These are phyloP conservation scores for Globisporangium cystogenes DNA, from an alignment of 352 stramenopile species.

Conservation along the genomic window DNA sequence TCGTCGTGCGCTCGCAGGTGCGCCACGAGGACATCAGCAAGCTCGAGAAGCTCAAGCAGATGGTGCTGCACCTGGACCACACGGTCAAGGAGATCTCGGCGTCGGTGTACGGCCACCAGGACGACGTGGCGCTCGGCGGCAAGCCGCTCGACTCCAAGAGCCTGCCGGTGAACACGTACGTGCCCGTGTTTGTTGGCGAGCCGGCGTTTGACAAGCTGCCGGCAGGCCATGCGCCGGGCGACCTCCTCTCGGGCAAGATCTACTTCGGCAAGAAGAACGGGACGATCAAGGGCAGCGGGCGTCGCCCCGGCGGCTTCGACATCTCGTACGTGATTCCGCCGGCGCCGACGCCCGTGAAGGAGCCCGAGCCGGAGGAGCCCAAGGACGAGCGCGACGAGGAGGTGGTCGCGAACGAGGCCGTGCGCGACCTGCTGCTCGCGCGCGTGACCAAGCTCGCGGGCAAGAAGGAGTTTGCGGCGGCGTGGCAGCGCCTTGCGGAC, in stretches of 20 bases:
- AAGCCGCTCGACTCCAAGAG: conserved; percentile 53
- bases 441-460: conserved; percentile 62
- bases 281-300: conserved; percentile 44
- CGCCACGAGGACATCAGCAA: conserved; percentile 81
- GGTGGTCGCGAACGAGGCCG: conserved; percentile 57
- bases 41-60: conserved; percentile 77
- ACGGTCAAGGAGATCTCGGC: conserved; percentile 66
- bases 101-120: conserved; percentile 55
- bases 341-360: conserved; percentile 44
- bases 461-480: conserved; percentile 53
- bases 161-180: conserved; percentile 42
- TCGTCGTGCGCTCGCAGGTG: conserved; percentile 64
- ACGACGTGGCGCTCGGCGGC: conserved; percentile 49
- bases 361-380: conserved; percentile 54
- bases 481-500: conserved; percentile 39
- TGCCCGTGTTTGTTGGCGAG: conserved; percentile 74
- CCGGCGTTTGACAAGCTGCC: conserved; percentile 69
- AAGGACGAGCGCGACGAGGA: conserved; percentile 70
- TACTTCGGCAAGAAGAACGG: conserved; percentile 75
- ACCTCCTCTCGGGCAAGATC: conserved; percentile 63
- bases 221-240: conserved; percentile 37
- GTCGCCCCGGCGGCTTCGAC: conserved; percentile 60
- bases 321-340: conserved; percentile 74
- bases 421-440: conserved; percentile 65
- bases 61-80: conserved; percentile 72